Base-by-base conservation (phyloP, 1,139 yeast genomes). In the Geotrichum restrictum region DNA sequence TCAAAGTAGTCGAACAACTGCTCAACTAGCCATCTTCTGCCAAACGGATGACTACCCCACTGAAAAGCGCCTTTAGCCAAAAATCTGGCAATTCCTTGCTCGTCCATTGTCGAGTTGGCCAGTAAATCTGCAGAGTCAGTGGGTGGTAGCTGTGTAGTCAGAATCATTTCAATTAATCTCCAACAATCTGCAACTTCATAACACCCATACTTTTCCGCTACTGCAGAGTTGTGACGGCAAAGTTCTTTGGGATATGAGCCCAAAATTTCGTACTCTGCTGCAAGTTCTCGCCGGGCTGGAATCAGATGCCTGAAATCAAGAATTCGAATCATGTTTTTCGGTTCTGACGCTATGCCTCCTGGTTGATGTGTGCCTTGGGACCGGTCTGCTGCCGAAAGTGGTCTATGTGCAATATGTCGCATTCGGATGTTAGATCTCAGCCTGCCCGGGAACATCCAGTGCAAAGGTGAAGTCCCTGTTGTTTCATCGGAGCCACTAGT, bases 11-110 rank as follows among this genome's bases (percentile, higher is more conserved):
- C 66, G 64, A 91, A 65, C 46, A 89, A 72, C 58, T 82, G 81
- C 37, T 75, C 75, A 0, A 88, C 74, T n/a, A 88, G 70, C 85
- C 93, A 83, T 3, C 76, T 64, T n/a, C 82, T 78, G 0, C 96
- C 96, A 66, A 85, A 79, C 0, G 94, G 93, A 66, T 88, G 95
- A 3, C 78, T 70, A 0, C 91, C 93, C 96, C 97, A 89, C 58
- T 75, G 52, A 47, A 60, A 59, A 10, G 34, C 49, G 4, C 53
- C 52, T 10, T 54, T 57, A 18, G 46, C 42, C 14, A 40, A 24
- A 3, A 51, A 21, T 34, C 38, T 46, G 5, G 29, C 37, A 13
- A 37, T 40, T 1, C 56, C 34, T 4, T 45, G 31, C 27, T 43
- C 39, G 13, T 44, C 45, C 18, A 40, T 11, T 13, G 29, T 29